These are phyloP conservation scores for Amylocarpus encephaloides DNA, from an alignment of 2,329 filamentous ascomycete species.

Conservation along the genomic window DNA sequence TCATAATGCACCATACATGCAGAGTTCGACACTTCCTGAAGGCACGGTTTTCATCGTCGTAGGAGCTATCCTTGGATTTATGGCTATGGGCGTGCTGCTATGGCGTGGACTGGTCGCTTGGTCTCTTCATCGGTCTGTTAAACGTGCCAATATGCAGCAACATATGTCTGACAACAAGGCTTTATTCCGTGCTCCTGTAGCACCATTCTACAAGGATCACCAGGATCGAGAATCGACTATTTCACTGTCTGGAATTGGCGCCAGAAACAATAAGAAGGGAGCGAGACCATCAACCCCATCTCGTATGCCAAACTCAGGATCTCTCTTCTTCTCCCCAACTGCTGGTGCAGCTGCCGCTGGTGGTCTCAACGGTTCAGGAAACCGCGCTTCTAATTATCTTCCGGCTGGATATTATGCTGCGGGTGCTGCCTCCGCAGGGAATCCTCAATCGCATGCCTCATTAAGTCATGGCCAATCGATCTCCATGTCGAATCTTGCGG, in stretches of 20 bases:
- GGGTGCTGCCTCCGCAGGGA: conserved; percentile 35
- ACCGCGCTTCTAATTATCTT: conserved; percentile 72
- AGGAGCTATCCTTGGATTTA: conserved; percentile 77
- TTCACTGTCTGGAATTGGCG: conserved; percentile 24
- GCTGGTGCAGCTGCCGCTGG: conserved; percentile 52
- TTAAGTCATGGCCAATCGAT: conserved; percentile 42
- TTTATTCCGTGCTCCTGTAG: conserved; percentile 47
- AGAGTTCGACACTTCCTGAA: conserved; percentile 75
- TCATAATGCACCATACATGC: conserved; percentile 82
- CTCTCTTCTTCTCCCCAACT: conserved; percentile 90
- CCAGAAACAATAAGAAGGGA: conserved; percentile 23
- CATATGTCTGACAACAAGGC: conserved; percentile 65
- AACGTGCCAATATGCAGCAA: conserved; percentile 73
- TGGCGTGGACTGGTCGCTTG: conserved; percentile 88
- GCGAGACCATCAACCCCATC: conserved; percentile 33
- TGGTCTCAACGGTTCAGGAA: conserved; percentile 43
- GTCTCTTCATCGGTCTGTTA: conserved; percentile 86
- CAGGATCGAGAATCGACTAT: conserved; percentile 43
- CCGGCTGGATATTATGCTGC: conserved; percentile 89
- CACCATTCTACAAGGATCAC: conserved; percentile 57
- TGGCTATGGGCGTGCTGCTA: conserved; percentile 72
- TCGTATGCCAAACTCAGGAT: conserved; percentile 20
- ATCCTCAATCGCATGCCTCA: conserved; percentile 30
- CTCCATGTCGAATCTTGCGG: conserved; percentile 50
- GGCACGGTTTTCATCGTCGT: conserved; percentile 96